Conservation (phyloP, 257 asterid species). For the Solanum appendiculatum region DNA sequence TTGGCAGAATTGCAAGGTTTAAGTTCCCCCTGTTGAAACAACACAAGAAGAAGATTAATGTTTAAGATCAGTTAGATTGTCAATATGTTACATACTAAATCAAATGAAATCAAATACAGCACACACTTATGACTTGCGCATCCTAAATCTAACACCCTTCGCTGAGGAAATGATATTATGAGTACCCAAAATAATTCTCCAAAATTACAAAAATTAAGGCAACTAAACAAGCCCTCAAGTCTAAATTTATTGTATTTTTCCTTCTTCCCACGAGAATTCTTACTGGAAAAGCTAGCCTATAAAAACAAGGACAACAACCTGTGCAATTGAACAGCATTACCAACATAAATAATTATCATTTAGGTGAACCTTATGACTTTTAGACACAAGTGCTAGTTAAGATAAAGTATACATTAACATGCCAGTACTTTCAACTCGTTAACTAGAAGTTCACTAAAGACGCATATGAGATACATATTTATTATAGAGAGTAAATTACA, state of each 20-base stretch:
- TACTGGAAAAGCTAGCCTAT: neutral
- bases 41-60: neutral
- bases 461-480: neutral
- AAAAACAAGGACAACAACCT: neutral
- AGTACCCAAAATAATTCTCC: neutral
- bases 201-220: neutral
- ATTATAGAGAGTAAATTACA: neutral
- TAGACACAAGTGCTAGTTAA: neutral
- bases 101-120: neutral
- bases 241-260: neutral
- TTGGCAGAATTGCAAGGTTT: conserved; percentile 74
- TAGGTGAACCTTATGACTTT: neutral
- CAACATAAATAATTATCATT: neutral
- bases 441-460: neutral
- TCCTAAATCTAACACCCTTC: neutral
- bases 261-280: neutral
- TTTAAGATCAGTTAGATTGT: neutral
- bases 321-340: neutral
- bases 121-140: neutral
- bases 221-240: neutral
- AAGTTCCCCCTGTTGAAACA: conserved; percentile 43
- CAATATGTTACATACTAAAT: neutral
- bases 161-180: neutral
- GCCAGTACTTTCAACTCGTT: neutral
- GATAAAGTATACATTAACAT: neutral